These are phyloP conservation scores for Capsicum rhomboideum DNA, from an alignment of 257 asterid species.

Conservation along the genomic window DNA sequence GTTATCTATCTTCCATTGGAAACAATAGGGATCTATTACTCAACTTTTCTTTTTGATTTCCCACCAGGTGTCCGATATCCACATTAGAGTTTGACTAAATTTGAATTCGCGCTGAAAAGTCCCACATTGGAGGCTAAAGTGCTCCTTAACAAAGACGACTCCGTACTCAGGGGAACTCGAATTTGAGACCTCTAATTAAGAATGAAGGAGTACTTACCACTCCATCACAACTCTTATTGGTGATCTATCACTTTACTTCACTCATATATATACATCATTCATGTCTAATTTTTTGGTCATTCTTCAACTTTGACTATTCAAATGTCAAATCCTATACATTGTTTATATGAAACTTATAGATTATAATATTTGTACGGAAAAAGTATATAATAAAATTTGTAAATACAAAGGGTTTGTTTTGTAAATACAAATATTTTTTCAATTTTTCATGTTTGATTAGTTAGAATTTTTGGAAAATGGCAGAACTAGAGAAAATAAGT, in stretches of 20 bases:
- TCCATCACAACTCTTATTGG: too few species aligned
- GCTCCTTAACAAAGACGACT: too few species aligned
- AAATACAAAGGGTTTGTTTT: not conserved
- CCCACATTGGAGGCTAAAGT: too few species aligned
- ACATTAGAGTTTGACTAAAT: too few species aligned
- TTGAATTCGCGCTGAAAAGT: too few species aligned
- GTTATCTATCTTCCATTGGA: not conserved
- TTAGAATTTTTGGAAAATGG: not conserved
- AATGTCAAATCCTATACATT: not conserved
- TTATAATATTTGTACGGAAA: not conserved
- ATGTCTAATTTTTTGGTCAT: not conserved
- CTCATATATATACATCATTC: not conserved
- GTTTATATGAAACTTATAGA: not conserved
- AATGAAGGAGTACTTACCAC: too few species aligned
- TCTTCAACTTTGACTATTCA: not conserved
- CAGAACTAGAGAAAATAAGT: not conserved
- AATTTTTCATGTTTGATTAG: not conserved
- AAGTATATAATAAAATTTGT: not conserved
- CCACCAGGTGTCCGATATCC: too few species aligned
- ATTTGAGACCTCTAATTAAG: too few species aligned
- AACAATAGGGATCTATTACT: not conserved
- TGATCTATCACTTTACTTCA: too few species aligned
- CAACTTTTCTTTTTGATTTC: too few species aligned
- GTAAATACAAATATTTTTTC: not conserved
- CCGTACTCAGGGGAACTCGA: too few species aligned